phyloP scores from a whole-genome alignment of 1,284 basidiomycete genomes.

The Paramarasmius palmivorus region DNA sequence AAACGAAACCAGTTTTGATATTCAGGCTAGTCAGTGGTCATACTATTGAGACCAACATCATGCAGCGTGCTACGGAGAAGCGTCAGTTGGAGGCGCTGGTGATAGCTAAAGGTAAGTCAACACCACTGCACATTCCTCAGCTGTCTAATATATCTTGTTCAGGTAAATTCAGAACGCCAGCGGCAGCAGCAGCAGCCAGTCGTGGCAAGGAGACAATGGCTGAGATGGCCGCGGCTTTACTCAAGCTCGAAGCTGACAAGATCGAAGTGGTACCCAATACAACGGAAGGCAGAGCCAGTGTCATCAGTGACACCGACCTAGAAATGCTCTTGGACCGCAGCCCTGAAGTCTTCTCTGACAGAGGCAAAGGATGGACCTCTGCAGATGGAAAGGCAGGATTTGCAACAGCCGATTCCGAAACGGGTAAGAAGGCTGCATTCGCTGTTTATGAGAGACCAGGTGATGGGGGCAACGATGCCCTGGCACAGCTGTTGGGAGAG shows the following conservation, averaged over 20 bases:
- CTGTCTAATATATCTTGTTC: slow-evolving; percentile 11
- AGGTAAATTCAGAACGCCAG: slow-evolving; percentile 83
- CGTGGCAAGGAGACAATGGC: slow-evolving; percentile 65
- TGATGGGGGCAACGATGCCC: slow-evolving; percentile 69
- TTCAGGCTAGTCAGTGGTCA: slow-evolving; percentile 87
- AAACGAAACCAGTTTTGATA: slow-evolving; percentile 85
- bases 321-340: slow-evolving; percentile 82
- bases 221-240: slow-evolving; percentile 80
- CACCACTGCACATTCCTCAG: neutral
- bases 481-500: slow-evolving; percentile 72
- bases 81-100: slow-evolving; percentile 91
- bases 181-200: slow-evolving; percentile 40
- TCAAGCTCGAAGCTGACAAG: slow-evolving; percentile 85
- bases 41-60: slow-evolving; percentile 90
- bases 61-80: slow-evolving; percentile 88
- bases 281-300: slow-evolving; percentile 62
- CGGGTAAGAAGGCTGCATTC: slow-evolving; percentile 64
- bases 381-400: slow-evolving; percentile 19
- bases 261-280: slow-evolving; percentile 84
- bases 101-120: slow-evolving; percentile 78
- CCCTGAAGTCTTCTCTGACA: slow-evolving; percentile 74
- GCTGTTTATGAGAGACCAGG: slow-evolving; percentile 79
- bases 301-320: slow-evolving; percentile 82
- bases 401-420: slow-evolving; percentile 28
- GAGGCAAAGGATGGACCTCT: slow-evolving; percentile 80